These are phyloP conservation scores for Torulaspora microellipsoides DNA, from an alignment of 805 yeast genomes.

Conservation along the genomic window DNA sequence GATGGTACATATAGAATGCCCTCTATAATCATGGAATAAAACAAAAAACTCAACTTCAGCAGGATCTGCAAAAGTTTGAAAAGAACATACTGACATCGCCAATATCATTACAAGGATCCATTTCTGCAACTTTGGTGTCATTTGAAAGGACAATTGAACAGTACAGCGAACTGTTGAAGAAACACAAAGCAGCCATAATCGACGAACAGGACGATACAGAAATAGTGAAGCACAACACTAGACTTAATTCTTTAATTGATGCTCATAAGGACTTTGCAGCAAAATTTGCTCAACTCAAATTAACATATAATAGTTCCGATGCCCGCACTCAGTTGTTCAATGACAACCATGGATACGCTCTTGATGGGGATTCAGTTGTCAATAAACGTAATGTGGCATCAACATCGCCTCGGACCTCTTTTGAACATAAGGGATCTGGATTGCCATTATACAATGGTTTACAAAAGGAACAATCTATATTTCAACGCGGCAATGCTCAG, in stretches of 20 bases:
- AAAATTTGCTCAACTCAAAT: constrained; percentile 36
- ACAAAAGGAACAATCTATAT: constrained; percentile 58
- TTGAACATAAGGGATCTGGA: constrained; percentile 34
- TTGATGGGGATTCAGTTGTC: constrained; percentile 25
- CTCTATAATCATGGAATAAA: constrained; percentile 85
- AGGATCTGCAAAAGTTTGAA: constrained; percentile 66
- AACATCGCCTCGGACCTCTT: constrained; percentile 36
- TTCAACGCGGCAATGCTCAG: constrained; percentile 70
- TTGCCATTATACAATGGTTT: constrained; percentile 54
- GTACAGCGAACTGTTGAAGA: constrained; percentile 40
- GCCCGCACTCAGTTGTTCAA: constrained; percentile 27
- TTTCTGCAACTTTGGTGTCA: constrained; percentile 60
- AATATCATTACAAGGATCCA: constrained; percentile 60
- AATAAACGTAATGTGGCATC: constrained; percentile 31
- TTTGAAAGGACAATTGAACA: constrained; percentile 73
- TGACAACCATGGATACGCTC: constrained; percentile 19
- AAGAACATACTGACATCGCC: constrained; percentile 60
- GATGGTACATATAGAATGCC: constrained; percentile 52
- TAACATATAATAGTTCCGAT: constrained; percentile 22
- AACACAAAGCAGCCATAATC: constrained; percentile 52
- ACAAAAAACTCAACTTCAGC: constrained; percentile 68
- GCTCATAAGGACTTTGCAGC: constrained; percentile 33
- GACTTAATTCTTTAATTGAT: constrained; percentile 53
- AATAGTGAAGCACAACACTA: constrained; percentile 49
- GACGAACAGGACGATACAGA: constrained; percentile 16